These are phyloP conservation scores for Ceratobasidium sp. DNA, from an alignment of 1,284 basidiomycete genomes.

Conservation along the genomic window DNA sequence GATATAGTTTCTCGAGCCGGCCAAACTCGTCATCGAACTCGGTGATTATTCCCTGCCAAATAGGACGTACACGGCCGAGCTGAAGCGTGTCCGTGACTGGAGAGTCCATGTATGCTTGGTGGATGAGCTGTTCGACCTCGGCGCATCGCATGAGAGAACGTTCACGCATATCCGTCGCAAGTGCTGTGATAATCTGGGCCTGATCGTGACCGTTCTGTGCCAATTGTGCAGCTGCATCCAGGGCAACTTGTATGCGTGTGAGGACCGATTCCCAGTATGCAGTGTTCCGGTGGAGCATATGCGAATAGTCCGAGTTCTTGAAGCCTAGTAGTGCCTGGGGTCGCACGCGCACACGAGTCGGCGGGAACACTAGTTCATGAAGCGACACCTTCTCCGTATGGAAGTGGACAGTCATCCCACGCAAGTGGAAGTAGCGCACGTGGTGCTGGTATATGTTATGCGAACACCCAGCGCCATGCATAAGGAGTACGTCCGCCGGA, in stretches of 20 bases:
- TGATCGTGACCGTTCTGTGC: slow-evolving; percentile 45
- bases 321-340: slow-evolving; percentile 87
- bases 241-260: slow-evolving; percentile 59
- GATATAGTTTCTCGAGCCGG: slow-evolving; percentile 61
- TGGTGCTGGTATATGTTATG: slow-evolving; percentile 97
- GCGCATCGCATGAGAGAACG: slow-evolving; percentile 79
- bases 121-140: slow-evolving; percentile 80
- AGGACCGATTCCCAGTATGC: slow-evolving; percentile 66
- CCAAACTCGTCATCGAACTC: slow-evolving; percentile 94
- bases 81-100: slow-evolving; percentile 86
- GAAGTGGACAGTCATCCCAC: slow-evolving; percentile 87
- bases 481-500: slow-evolving; percentile 81
- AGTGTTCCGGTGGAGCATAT: slow-evolving; percentile 76
- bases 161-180: slow-evolving; percentile 62
- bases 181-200: slow-evolving; percentile 58
- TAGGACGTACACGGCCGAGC: slow-evolving; percentile 87
- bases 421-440: slow-evolving; percentile 89
- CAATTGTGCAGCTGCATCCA: slow-evolving; percentile 27
- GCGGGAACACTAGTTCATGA: slow-evolving; percentile 91
- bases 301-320: slow-evolving; percentile 89
- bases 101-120: slow-evolving; percentile 83
- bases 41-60: slow-evolving; percentile 94
- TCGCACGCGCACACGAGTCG: slow-evolving; percentile 82
- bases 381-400: slow-evolving; percentile 85
- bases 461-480: slow-evolving; percentile 85